Percentiles rank a stretch among this genome's conserved stretches.
Conservation (phyloP, 2,329 filamentous ascomycete genomes). For the Rasamsonia emersonii region DNA sequence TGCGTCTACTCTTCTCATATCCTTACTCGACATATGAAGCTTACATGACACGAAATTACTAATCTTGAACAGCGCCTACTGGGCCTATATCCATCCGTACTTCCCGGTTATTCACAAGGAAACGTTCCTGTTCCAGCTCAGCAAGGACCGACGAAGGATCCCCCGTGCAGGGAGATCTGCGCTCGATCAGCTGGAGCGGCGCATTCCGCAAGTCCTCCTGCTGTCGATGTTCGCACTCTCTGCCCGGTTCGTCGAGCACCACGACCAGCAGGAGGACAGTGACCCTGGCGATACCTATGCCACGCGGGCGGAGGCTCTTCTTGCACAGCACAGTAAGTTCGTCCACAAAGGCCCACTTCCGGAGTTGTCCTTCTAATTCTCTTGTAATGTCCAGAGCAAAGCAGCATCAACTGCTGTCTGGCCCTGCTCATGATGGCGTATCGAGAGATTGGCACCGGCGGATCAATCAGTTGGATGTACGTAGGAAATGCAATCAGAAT, state of each 20-base stretch:
- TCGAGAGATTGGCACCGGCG: constrained; percentile 9
- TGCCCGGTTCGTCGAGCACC: constrained; percentile 6
- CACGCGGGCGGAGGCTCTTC: constrained; percentile 7
- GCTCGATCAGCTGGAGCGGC: constrained; percentile 8
- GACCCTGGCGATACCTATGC: constrained; percentile 8
- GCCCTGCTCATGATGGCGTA: constrained; percentile 9
- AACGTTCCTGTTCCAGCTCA: constrained; percentile 9
- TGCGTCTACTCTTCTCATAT: constrained; percentile 1
- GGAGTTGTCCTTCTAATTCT: no score
- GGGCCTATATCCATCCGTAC: constrained; percentile 7
- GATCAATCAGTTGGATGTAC: constrained; percentile 9
- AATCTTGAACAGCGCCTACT: constrained; percentile 6
- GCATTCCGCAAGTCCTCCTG: constrained; percentile 8
- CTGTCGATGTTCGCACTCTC: constrained; percentile 8
- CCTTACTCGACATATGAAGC: background rate
- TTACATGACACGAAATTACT: no score
- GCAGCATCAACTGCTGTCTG: constrained; percentile 8
- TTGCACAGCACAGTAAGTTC: constrained; percentile 9
- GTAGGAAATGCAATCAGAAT: constrained; percentile 8
- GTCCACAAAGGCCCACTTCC: no score
- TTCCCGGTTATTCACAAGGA: constrained; percentile 8
- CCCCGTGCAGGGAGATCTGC: constrained; percentile 7
- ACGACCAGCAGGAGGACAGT: constrained; percentile 5
- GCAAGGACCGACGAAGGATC: constrained; percentile 7
- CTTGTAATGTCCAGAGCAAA: constrained; percentile 5